Conservation (phyloP, 2,329 filamentous ascomycete genomes). For the Pyricularia pennisetigena region DNA sequence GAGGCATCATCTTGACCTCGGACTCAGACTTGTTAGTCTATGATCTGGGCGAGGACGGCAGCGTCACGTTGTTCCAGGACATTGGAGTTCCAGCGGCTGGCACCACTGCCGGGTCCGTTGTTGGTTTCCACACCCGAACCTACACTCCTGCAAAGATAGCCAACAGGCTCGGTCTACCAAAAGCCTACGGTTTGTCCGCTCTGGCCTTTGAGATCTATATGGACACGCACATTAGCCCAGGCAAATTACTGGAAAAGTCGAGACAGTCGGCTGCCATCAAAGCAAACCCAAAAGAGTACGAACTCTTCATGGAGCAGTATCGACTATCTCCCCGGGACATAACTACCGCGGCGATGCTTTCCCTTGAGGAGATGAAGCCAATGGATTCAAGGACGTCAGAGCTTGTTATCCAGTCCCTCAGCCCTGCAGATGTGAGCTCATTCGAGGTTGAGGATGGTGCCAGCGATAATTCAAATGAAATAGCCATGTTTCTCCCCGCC, state of each 20-base stretch:
- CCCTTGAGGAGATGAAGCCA: neutral
- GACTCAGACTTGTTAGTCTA: conserved; percentile 81
- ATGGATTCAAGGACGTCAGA: conserved; percentile 20
- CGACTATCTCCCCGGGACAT: conserved; percentile 9
- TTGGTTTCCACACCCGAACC: conserved; percentile 10
- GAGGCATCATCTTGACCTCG: conserved; percentile 59
- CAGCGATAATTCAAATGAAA: conserved; percentile 9
- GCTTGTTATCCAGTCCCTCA: conserved; percentile 14
- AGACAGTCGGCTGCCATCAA: conserved; percentile 10
- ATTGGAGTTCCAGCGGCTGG: conserved; percentile 29
- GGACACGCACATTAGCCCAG: conserved; percentile 14
- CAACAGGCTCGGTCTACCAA: conserved; percentile 14
- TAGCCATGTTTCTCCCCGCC: conserved; percentile 30
- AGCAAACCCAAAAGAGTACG: conserved; percentile 12
- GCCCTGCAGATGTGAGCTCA: neutral
- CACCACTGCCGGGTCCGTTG: neutral
- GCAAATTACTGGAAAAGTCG: conserved; percentile 14
- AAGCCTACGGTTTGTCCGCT: conserved; percentile 13
- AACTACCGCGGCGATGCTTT: neutral
- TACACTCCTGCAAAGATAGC: conserved; percentile 15
- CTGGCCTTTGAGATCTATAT: conserved; percentile 23
- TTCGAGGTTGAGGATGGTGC: conserved; percentile 5
- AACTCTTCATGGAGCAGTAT: conserved; percentile 17
- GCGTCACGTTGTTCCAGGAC: conserved; percentile 60
- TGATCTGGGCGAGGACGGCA: conserved; percentile 50